These are phyloP conservation scores for Saccharomyces hybrid DNA, from an alignment of 1,139 yeast genomes.

Conservation along the genomic window DNA sequence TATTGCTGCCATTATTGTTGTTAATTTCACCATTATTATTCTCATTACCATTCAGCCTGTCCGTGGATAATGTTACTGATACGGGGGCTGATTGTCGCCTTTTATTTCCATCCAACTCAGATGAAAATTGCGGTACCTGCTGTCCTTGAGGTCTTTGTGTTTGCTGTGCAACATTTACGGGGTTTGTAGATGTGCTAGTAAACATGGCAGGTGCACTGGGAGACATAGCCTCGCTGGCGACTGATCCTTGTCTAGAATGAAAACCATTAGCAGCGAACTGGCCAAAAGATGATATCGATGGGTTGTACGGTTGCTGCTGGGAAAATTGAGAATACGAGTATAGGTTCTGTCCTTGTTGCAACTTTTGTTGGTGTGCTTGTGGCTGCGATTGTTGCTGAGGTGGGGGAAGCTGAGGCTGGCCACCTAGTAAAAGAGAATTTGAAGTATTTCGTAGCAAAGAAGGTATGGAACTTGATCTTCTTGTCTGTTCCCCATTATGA, in stretches of 20 bases:
- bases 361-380: slow-evolving; percentile 9
- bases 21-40: background rate
- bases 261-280: slow-evolving; percentile 22
- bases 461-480: slow-evolving; percentile 21
- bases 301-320: slow-evolving; percentile 13
- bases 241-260: slow-evolving; percentile 26
- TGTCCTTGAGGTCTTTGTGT: background rate
- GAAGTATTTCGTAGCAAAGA: slow-evolving; percentile 20
- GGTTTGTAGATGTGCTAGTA: slow-evolving; percentile 6
- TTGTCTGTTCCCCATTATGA: slow-evolving; percentile 15
- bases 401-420: slow-evolving; percentile 20
- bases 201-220: slow-evolving; percentile 20
- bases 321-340: slow-evolving; percentile 25
- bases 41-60: background rate
- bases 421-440: slow-evolving; percentile 10
- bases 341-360: slow-evolving; percentile 6
- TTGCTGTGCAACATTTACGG: slow-evolving; percentile 3
- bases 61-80: background rate
- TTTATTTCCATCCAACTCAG: slow-evolving; percentile 3
- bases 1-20: slow-evolving; percentile 1
- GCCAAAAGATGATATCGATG: slow-evolving; percentile 18
- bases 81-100: background rate
- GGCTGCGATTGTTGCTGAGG: slow-evolving; percentile 11
- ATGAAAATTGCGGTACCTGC: slow-evolving; percentile 2
- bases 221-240: slow-evolving; percentile 28